Evolutionary conservation across 2,329 filamentous ascomycete genomes (phyloP), one percentile per base, ranked within the genome.

Genomic region (Thielaviopsis ethacetica): DNA sequence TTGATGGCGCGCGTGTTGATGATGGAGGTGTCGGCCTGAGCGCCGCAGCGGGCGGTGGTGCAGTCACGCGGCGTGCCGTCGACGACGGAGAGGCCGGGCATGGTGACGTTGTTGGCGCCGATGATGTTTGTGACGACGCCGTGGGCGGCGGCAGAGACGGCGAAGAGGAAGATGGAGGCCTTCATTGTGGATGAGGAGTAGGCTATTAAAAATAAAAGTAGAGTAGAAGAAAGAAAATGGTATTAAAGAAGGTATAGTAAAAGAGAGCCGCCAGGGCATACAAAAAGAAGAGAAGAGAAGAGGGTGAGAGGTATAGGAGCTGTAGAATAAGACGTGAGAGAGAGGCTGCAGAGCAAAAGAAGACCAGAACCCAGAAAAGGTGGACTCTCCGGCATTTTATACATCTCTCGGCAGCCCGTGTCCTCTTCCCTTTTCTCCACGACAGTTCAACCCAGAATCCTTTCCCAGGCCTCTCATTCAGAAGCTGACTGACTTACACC

Each of bases 31-130:
- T 86, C 83, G 61, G 77, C 80, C 68, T 86, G 78, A n/a, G 82
- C 77, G 61, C 83, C 83, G 66, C 82, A 85, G 53, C 68, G 63
- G 64, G 82, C 80, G 65, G 72, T 73, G 56, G 78, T 73, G 69
- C 82, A 86, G 71, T 86, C 82, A 66, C 83, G 81, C 56, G 82
- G 83, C 62, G 83, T 85, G 65, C 82, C 82, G 62, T 86, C 82
- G 53, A 74, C 73, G 63, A 85, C 79, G 24, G n/a, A 41, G 17
- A 61, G 76, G 67, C 78, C 81, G 38, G 81, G 79, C 80, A 84
- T 83, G 63, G 67, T 74, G 51, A 84, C 81, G 62, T 77, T 76
- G 65, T 84, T 84, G 63, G 80, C 78, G 58, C 81, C 81, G 64
- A 75, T 68, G 62, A 83, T 72, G 50, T 73, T 68, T 64, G 76